These are phyloP conservation scores for Hordeum vulgare DNA, from an alignment of 176 grass and related monocot species.

Conservation along the genomic window DNA sequence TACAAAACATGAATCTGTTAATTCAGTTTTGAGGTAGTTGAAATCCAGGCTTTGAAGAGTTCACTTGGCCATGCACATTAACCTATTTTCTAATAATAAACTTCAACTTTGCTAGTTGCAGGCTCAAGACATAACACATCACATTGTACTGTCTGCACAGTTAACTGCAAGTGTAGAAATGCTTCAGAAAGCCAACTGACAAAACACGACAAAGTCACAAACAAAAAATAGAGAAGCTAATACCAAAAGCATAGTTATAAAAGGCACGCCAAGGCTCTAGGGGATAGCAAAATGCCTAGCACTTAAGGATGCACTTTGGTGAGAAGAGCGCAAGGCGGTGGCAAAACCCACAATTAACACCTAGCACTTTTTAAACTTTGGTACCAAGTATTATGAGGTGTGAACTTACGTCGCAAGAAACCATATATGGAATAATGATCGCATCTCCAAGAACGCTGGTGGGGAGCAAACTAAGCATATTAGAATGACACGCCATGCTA, in stretches of 20 bases:
- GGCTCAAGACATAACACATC: neutral
- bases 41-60: neutral
- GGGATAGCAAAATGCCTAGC: too few relatives aligned
- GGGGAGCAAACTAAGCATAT: conserved; percentile 65
- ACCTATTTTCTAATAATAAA: neutral
- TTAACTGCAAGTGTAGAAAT: conserved; percentile 1
- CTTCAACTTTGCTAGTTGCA: neutral
- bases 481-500: conserved; percentile 50
- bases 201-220: neutral
- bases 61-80: neutral
- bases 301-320: too few relatives aligned
- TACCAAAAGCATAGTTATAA: too few relatives aligned
- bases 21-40: neutral
- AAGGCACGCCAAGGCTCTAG: too few relatives aligned
- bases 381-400: neutral
- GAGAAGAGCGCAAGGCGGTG: too few relatives aligned
- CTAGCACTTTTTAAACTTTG: too few relatives aligned
- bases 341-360: too few relatives aligned
- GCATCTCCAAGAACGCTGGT: conserved; percentile 51
- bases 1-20: neutral
- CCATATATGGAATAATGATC: conserved; percentile 52
- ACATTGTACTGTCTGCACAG: neutral
- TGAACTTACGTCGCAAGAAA: conserved; percentile 69
- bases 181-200: neutral
- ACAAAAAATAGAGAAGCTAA: neutral